phyloP scores from a whole-genome alignment of 495 filamentous ascomycete genomes.

The Hyaloscypha finlandica region DNA sequence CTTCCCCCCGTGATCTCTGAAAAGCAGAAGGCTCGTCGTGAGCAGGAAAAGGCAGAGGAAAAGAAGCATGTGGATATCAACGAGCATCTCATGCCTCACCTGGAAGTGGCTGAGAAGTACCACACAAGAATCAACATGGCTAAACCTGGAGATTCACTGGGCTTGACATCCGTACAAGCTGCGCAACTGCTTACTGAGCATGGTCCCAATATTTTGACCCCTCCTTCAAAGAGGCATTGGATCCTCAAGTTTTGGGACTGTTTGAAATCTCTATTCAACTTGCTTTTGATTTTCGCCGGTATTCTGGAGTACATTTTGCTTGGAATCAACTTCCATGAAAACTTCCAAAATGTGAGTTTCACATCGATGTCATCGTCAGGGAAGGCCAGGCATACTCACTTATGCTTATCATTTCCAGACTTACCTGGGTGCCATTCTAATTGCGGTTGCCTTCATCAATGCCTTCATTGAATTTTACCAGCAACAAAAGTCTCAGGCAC shows the following conservation, averaged over 20 bases:
- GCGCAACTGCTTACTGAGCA: slow-evolving; percentile 28
- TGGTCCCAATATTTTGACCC: slow-evolving; percentile 35
- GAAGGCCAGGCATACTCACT: not conserved
- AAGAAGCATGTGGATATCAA: slow-evolving; percentile 35
- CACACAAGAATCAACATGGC: slow-evolving; percentile 33
- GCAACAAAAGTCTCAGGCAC: slow-evolving; percentile 36
- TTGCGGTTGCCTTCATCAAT: slow-evolving; percentile 36
- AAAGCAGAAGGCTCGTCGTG: slow-evolving; percentile 27
- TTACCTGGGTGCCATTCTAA: slow-evolving; percentile 37
- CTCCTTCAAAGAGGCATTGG: slow-evolving; percentile 34
- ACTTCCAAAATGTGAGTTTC: slow-evolving; percentile 36
- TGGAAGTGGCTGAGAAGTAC: slow-evolving; percentile 32
- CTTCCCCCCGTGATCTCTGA: slow-evolving; percentile 34
- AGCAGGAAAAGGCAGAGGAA: slow-evolving; percentile 26
- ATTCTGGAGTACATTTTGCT: slow-evolving; percentile 37
- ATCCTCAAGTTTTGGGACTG: slow-evolving; percentile 35
- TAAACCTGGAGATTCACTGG: slow-evolving; percentile 32
- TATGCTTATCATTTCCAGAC: slow-evolving; percentile 28
- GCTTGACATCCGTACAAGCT: slow-evolving; percentile 31
- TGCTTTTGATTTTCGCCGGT: slow-evolving; percentile 36
- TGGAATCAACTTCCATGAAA: slow-evolving; percentile 37
- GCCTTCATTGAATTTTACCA: slow-evolving; percentile 40
- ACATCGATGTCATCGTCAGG: not conserved
- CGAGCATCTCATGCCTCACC: slow-evolving; percentile 35
- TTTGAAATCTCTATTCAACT: slow-evolving; percentile 35